Evolutionary conservation across 257 asterid species (phyloP).

Genomic region (Linaria vulgaris): DNA sequence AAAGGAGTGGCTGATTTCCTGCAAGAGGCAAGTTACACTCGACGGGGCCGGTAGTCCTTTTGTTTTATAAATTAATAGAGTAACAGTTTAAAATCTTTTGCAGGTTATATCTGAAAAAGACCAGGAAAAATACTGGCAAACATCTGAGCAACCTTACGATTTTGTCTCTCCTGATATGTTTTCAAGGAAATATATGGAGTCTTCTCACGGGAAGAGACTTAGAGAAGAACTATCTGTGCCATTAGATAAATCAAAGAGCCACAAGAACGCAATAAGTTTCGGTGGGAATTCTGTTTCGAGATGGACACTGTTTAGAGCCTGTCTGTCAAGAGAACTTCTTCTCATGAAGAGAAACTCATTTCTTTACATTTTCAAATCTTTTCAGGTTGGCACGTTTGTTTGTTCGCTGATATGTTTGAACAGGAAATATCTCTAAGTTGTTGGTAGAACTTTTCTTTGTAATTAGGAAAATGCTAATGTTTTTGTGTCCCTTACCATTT

Average conservation of each 20-base stretch:
- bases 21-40: constrained; percentile 42
- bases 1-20: constrained; percentile 56
- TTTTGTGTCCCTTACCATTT: background rate
- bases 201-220: constrained; percentile 38
- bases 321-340: constrained; percentile 53
- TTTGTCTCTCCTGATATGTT: constrained; percentile 40
- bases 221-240: constrained; percentile 33
- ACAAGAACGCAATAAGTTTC: constrained; percentile 41
- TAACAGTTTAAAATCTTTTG: constrained; percentile 5
- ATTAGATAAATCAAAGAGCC: constrained; percentile 39
- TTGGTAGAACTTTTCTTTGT: background rate
- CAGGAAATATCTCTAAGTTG: background rate
- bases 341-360: constrained; percentile 53
- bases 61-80: background rate
- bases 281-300: constrained; percentile 37
- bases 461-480: background rate
- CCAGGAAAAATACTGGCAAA: constrained; percentile 53
- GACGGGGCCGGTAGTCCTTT: background rate
- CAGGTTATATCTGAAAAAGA: constrained; percentile 62
- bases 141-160: constrained; percentile 31
- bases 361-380: constrained; percentile 39
- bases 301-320: constrained; percentile 43
- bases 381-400: constrained; percentile 35
- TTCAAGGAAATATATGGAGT: constrained; percentile 37
- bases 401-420: too few relatives aligned